Evolutionary conservation across 768 basidiomycete genomes (phyloP).

Genomic region (Sutorius australiensis): DNA sequence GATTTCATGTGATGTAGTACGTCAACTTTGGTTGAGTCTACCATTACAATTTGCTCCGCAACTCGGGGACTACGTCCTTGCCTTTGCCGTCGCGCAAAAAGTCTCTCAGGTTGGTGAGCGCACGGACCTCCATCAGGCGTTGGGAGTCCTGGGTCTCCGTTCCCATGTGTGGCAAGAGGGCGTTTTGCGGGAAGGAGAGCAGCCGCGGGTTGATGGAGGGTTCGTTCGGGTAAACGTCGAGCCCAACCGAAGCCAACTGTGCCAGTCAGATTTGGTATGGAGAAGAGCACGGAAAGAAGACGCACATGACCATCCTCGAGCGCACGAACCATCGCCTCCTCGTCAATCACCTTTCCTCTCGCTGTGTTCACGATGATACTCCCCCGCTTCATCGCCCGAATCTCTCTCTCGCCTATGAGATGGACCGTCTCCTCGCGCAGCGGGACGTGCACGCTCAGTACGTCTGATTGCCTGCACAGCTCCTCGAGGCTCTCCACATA

Average conservation of each 20-base stretch:
- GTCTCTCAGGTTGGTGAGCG: slow-evolving; percentile 71
- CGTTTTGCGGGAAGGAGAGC: slow-evolving; percentile 77
- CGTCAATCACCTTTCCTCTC: slow-evolving; percentile 87
- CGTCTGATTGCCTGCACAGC: slow-evolving; percentile 71
- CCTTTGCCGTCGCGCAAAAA: slow-evolving; percentile 63
- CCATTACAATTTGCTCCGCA: slow-evolving; percentile 20
- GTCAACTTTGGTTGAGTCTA: not conserved
- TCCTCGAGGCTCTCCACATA: slow-evolving; percentile 66
- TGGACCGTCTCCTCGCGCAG: slow-evolving; percentile 70
- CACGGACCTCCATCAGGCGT: slow-evolving; percentile 80
- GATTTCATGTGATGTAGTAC: not conserved
- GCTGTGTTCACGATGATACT: slow-evolving; percentile 84
- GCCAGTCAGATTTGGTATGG: not conserved
- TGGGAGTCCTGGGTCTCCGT: slow-evolving; percentile 82
- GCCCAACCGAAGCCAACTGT: slow-evolving; percentile 46
- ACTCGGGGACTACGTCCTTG: slow-evolving; percentile 64
- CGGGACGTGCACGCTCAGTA: slow-evolving; percentile 84
- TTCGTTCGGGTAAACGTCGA: slow-evolving; percentile 86
- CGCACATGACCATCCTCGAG: slow-evolving; percentile 85
- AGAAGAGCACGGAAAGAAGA: slow-evolving; percentile 5
- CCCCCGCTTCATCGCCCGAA: slow-evolving; percentile 72
- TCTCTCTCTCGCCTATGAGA: slow-evolving; percentile 70
- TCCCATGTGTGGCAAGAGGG: slow-evolving; percentile 89
- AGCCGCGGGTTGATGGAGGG: slow-evolving; percentile 76
- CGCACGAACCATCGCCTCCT: slow-evolving; percentile 80